Conservation (phyloP, 2,329 filamentous ascomycete genomes). For the Malbranchea cinnamomea region DNA sequence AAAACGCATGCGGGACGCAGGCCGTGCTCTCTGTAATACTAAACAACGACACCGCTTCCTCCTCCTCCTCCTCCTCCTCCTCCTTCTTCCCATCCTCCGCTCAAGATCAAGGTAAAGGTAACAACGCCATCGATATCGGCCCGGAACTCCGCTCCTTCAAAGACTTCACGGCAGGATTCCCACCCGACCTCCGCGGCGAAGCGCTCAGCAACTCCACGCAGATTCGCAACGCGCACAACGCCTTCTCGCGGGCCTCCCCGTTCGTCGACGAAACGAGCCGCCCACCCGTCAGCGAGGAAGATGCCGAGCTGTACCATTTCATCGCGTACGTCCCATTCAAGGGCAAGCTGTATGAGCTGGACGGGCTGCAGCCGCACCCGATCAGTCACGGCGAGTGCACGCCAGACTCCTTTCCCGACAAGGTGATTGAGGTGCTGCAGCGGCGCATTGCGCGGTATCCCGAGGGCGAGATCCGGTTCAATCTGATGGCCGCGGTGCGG, state of each 20-base stretch:
- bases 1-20: constrained; percentile 96
- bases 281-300: constrained; percentile 52
- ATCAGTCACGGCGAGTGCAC: constrained; percentile 72
- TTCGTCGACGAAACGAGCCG: constrained; percentile 84
- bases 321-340: constrained; percentile 81
- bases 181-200: constrained; percentile 58
- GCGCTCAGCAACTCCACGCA: constrained; percentile 55
- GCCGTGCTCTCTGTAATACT: constrained; percentile 82
- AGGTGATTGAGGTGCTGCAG: constrained; percentile 77
- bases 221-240: constrained; percentile 72
- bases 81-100: constrained; percentile 7
- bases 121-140: constrained; percentile 51
- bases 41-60: constrained; percentile 47
- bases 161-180: constrained; percentile 75
- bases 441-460: constrained; percentile 75
- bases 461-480: constrained; percentile 80
- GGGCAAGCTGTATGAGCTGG: constrained; percentile 77
- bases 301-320: constrained; percentile 86
- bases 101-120: constrained; percentile 1
- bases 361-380: constrained; percentile 83
- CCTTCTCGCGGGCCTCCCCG: constrained; percentile 73
- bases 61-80: constrained; percentile 12
- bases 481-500: constrained; percentile 79
- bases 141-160: constrained; percentile 59
- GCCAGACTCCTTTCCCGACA: constrained; percentile 56